A percentile compares a stretch with the other conserved stretches of the same genome.
These are phyloP conservation scores for Diaporthe sp. DNA, from an alignment of 2,329 filamentous ascomycete species.

Conservation along the genomic window DNA sequence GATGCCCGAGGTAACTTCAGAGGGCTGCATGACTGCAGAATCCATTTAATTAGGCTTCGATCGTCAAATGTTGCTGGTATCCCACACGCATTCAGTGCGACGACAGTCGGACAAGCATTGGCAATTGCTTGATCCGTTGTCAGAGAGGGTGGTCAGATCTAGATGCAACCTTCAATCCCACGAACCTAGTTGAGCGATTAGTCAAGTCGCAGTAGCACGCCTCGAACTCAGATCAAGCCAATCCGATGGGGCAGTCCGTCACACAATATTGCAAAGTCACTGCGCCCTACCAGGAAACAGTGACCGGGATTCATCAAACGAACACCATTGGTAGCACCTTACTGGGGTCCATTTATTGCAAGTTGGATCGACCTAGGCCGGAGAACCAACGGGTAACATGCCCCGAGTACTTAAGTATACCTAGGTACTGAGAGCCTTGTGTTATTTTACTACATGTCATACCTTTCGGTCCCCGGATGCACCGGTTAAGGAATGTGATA, in stretches of 20 bases:
- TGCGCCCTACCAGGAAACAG: neutral
- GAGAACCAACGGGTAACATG: neutral
- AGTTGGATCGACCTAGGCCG: neutral
- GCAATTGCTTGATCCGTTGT: neutral
- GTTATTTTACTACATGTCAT: neutral
- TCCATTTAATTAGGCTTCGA: neutral
- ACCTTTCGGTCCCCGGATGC: neutral
- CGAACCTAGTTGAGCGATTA: conserved; percentile 6
- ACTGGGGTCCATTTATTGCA: neutral
- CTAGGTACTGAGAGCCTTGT: too few relatives aligned
- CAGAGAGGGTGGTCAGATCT: conserved; percentile 8
- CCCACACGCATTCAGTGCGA: neutral
- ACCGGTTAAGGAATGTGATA: neutral
- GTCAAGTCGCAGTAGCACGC: neutral
- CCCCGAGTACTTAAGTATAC: too few relatives aligned
- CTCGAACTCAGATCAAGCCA: neutral
- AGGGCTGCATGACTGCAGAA: neutral
- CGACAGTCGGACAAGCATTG: conserved; percentile 7
- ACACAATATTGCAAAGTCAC: neutral
- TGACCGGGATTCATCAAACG: neutral
- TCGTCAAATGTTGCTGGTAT: neutral
- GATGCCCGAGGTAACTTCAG: neutral
- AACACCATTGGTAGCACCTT: neutral
- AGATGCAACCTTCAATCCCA: neutral
- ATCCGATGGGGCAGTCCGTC: conserved; percentile 19